A percentile compares a stretch with the other conserved stretches of the same genome.
Evolutionary conservation across 78 protist species (phyloP).

Genomic region (Speleostelium caveatum): DNA sequence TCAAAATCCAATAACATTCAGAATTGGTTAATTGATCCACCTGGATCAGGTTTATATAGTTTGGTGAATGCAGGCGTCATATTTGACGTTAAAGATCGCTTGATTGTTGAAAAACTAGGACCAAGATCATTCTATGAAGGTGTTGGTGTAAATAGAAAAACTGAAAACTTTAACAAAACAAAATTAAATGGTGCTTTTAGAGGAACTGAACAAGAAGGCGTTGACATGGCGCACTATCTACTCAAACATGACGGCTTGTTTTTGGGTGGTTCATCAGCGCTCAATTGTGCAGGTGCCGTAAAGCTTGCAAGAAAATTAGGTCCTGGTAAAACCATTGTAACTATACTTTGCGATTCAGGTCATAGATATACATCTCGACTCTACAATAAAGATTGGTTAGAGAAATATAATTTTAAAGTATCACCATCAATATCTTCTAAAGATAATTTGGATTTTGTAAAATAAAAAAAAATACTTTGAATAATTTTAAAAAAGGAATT

Average conservation of each 20-base stretch:
- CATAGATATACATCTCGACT: constrained; percentile 76
- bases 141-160: constrained; percentile 79
- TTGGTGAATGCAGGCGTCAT: constrained; percentile 61
- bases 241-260: constrained; percentile 86
- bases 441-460: constrained; percentile 14
- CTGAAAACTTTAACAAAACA: constrained; percentile 83
- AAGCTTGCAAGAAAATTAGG: constrained; percentile 80
- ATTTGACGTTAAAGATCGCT: constrained; percentile 50
- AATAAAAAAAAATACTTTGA: not conserved
- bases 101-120: constrained; percentile 74
- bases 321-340: constrained; percentile 87
- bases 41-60: constrained; percentile 62
- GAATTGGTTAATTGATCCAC: constrained; percentile 64
- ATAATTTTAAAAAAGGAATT: too few species aligned
- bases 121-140: constrained; percentile 68
- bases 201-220: constrained; percentile 83
- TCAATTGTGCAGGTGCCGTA: constrained; percentile 88
- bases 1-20: constrained; percentile 2
- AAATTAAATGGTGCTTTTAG: constrained; percentile 74
- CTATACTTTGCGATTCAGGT: constrained; percentile 88
- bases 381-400: constrained; percentile 75
- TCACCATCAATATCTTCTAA: not conserved
- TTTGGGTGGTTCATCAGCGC: constrained; percentile 87
- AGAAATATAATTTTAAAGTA: constrained; percentile 33
- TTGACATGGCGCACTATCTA: constrained; percentile 86